These are phyloP conservation scores for Populus tremula DNA, from an alignment of 345 rosid species.

Conservation along the genomic window DNA sequence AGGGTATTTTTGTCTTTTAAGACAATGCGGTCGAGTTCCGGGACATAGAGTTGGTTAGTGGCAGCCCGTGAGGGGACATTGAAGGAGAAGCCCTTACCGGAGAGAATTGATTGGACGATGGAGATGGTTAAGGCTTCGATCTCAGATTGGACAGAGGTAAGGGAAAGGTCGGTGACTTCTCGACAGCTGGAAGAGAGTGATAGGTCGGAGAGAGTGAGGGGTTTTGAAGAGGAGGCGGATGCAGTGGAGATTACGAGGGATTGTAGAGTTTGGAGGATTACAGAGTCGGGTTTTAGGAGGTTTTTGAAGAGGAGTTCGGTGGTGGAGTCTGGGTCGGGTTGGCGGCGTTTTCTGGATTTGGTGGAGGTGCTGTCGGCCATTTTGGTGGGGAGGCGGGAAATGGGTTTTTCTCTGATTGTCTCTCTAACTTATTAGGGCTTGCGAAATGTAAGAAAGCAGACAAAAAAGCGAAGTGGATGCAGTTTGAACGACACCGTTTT, in stretches of 20 bases:
- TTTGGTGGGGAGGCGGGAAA: conserved; percentile 2
- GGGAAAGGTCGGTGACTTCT: conserved; percentile 83
- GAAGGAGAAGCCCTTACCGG: conserved; percentile 85
- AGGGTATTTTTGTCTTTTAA: conserved; percentile 86
- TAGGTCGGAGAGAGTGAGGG: conserved; percentile 78
- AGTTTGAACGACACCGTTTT: background rate
- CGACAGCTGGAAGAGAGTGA: conserved; percentile 68
- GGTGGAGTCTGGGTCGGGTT: conserved; percentile 40
- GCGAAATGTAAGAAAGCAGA: background rate
- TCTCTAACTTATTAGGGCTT: background rate
- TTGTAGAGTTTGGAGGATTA: conserved; percentile 52
- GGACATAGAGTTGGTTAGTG: conserved; percentile 91
- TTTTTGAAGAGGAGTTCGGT: conserved; percentile 67
- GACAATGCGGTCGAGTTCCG: conserved; percentile 98
- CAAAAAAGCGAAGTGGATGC: background rate
- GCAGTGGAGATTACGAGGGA: conserved; percentile 32
- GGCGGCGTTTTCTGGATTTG: conserved; percentile 66
- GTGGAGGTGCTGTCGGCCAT: conserved; percentile 16
- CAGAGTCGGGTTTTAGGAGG: conserved; percentile 57
- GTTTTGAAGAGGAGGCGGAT: conserved; percentile 48
- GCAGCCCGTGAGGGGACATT: conserved; percentile 93
- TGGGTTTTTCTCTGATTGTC: background rate
- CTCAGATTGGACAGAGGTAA: conserved; percentile 68
- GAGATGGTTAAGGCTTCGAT: conserved; percentile 74
- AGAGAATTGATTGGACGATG: conserved; percentile 68